These are phyloP conservation scores for Macrophomina pseudophaseolina DNA, from an alignment of 2,329 filamentous ascomycete genomes.

Conservation along the genomic window DNA sequence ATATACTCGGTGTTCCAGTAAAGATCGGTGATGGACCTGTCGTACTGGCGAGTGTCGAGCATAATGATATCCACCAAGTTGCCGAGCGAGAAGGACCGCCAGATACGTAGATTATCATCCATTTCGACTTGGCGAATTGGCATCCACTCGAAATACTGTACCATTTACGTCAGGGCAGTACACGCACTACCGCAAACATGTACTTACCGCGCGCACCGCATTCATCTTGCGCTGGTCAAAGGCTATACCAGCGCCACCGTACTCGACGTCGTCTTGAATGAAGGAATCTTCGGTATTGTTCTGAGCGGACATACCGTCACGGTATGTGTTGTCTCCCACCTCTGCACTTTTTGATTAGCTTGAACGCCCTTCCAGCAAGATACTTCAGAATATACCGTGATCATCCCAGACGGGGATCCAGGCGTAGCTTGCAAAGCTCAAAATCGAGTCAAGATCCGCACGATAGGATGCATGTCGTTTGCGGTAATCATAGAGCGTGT, in stretches of 20 bases:
- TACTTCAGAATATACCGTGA: conserved; percentile 30
- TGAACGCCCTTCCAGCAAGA: too few species aligned
- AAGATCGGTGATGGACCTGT: conserved; percentile 50
- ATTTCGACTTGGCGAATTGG: conserved; percentile 45
- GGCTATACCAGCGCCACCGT: conserved; percentile 36
- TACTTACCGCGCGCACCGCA: conserved; percentile 44
- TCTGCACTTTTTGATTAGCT: conserved; percentile 31
- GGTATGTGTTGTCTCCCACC: conserved; percentile 48
- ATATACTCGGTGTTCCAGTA: conserved; percentile 68
- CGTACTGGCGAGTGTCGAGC: conserved; percentile 51
- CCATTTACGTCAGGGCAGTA: conserved; percentile 17
- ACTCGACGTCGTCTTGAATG: conserved; percentile 37
- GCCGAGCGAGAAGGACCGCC: conserved; percentile 49
- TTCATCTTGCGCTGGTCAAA: conserved; percentile 55
- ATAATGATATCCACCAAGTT: conserved; percentile 50
- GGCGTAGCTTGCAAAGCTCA: conserved; percentile 47
- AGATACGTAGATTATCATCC: conserved; percentile 48
- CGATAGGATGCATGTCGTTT: conserved; percentile 48
- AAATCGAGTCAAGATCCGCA: conserved; percentile 47
- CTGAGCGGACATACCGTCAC: conserved; percentile 46
- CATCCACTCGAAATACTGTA: conserved; percentile 51
- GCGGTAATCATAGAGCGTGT: conserved; percentile 52
- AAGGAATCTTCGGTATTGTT: conserved; percentile 53
- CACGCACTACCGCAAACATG: background rate
- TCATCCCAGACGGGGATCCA: conserved; percentile 51